Conservation (phyloP, 768 basidiomycete genomes). For the Boletus edulis region DNA sequence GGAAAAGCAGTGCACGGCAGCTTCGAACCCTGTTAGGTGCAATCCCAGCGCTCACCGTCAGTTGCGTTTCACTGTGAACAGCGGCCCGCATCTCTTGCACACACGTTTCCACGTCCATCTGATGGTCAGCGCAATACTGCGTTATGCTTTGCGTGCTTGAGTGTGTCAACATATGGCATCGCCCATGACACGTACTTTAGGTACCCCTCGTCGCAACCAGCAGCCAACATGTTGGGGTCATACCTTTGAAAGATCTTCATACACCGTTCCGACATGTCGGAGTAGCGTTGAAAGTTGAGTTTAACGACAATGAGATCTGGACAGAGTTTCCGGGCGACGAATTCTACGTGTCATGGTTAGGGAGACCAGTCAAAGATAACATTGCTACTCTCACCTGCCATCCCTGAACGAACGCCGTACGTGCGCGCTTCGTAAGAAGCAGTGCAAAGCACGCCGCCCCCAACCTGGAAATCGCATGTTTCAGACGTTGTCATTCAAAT, state of each 20-base stretch:
- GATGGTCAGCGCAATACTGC: slow-evolving; percentile 68
- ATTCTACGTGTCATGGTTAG: slow-evolving; percentile 46
- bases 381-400: slow-evolving; percentile 67
- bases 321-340: slow-evolving; percentile 92
- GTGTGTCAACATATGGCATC: slow-evolving; percentile 1
- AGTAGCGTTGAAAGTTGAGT: slow-evolving; percentile 58
- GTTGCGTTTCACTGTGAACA: slow-evolving; percentile 72
- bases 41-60: slow-evolving; percentile 94
- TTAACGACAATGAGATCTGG: slow-evolving; percentile 77
- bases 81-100: slow-evolving; percentile 72
- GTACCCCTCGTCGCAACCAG: slow-evolving; percentile 89
- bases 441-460: slow-evolving; percentile 80
- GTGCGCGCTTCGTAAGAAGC: slow-evolving; percentile 92
- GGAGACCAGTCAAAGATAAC: neutral
- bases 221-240: slow-evolving; percentile 71
- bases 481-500: slow-evolving; percentile 1
- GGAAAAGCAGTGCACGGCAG: slow-evolving; percentile 12
- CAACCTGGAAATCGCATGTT: slow-evolving; percentile 47
- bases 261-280: slow-evolving; percentile 67
- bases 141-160: slow-evolving; percentile 61
- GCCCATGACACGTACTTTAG: slow-evolving; percentile 60
- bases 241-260: slow-evolving; percentile 69
- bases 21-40: slow-evolving; percentile 85
- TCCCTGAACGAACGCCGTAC: slow-evolving; percentile 89
- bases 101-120: slow-evolving; percentile 66